Base-by-base conservation (phyloP, 2,329 filamentous ascomycete species). In the Aspergillus persii region DNA sequence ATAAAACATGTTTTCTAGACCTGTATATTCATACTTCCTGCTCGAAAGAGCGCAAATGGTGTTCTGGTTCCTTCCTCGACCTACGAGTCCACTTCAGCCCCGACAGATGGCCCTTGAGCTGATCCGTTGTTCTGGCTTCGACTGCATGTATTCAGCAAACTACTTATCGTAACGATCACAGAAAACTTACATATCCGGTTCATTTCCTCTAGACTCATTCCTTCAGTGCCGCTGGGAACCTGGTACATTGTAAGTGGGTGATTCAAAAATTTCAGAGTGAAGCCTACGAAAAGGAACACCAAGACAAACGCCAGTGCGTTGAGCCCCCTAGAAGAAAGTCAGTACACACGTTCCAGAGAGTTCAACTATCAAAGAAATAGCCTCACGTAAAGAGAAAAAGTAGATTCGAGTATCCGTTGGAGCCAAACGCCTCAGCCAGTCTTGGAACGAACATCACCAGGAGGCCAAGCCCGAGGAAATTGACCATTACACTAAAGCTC, bases 401-500 rank as follows among this genome's bases (percentile, higher is more conserved):
- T 15, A 65, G 41, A 4, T 61, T 56, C 1, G 59, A 51, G 7
- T 57, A 31, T 1, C 63, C 63, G 41, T 54, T 15, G 1, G 36
- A 6, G 5, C 30, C 54, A n/a, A 63, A 56, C 2, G 26, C 44
- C 1, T n/a, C 8, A 0, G 55, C 62, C 44, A 66, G 50, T 12
- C n/a, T n/a, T 8, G 65, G 66, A 2, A 68, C 66, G 51, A 68
- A 62, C 5, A 63, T 57, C 2, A 68, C 60, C 31, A 67, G 33
- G 8, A 67, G 47, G 1, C 62, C 60, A 1, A 66, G 57, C 3
- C 66, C 64, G 11, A 67, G 57, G 46, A 69, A 67, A 31, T 68
- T 68, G 15, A 66, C 56, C 66, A 67, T 67, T 9, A 68, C 66
- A 15, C 64, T 68, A 18, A 69, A 66, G 31, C 65, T 64, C 65